Conservation (phyloP, 352 stramenopile species). For the Nothophytophthora sp. region DNA sequence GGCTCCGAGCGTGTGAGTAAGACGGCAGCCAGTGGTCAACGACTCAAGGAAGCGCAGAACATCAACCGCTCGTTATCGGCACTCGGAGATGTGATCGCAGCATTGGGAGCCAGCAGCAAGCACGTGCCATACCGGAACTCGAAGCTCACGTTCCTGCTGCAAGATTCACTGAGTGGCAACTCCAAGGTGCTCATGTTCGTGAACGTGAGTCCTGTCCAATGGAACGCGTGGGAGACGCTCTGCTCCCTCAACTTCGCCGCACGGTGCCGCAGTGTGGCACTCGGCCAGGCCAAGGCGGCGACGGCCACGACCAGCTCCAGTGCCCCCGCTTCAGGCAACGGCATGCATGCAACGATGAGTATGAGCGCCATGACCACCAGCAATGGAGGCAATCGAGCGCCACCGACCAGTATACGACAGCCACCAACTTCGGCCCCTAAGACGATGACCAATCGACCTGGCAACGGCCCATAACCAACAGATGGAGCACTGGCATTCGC, state of each 20-base stretch:
- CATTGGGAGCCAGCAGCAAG: conserved; percentile 82
- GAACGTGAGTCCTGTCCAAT: conserved; percentile 88
- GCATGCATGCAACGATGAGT: conserved; percentile 34
- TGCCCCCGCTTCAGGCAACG: conserved; percentile 14
- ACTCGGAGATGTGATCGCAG: conserved; percentile 95
- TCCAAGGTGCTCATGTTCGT: conserved; percentile 89
- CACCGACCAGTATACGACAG: conserved; percentile 9
- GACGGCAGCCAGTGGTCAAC: conserved; percentile 90
- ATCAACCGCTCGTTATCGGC: conserved; percentile 96
- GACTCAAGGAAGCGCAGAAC: conserved; percentile 95
- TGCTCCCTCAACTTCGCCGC: conserved; percentile 93
- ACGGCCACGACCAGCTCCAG: conserved; percentile 9
- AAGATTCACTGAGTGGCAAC: conserved; percentile 80
- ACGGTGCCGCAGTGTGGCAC: conserved; percentile 84
- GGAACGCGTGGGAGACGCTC: conserved; percentile 87
- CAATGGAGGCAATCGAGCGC: conserved; percentile 10
- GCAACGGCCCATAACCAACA: neutral
- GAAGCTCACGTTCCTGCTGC: conserved; percentile 93
- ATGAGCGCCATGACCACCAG: conserved; percentile 33
- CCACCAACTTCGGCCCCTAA: conserved; percentile 24
- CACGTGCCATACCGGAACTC: conserved; percentile 97
- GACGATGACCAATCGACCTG: neutral
- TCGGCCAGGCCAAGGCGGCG: conserved; percentile 79
- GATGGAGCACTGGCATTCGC: too few relatives aligned
- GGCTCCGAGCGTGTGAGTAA: conserved; percentile 89